Evolutionary conservation across 495 filamentous ascomycete species (phyloP), one percentile per base, ranked within the genome.

Genomic region (Venustampulla echinocandica): DNA sequence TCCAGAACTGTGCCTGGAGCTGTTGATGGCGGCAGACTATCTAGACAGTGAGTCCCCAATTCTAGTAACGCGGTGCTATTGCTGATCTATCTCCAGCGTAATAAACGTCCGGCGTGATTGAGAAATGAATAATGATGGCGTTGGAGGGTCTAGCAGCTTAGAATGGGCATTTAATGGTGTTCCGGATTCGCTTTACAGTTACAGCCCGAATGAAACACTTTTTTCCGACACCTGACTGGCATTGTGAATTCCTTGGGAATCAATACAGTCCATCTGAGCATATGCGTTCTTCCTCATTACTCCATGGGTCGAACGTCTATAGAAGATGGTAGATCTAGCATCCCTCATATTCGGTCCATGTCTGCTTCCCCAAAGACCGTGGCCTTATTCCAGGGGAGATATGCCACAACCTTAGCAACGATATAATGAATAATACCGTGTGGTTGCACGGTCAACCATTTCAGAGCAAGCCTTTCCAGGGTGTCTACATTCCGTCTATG

Each of bases 21-120:
- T 95, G 56, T 64, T 95, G 58, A 84, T 89, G 73, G 81, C 84
- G 20, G 80, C 86, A 34, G 82, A 96, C 69, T 90, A 78, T 69
- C 61, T 64, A 60, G 62, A 67, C 46, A 56, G 66, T 64, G 55
- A 62, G 64, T 43, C 38, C n/a, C n/a, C n/a, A n/a, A n/a, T n/a
- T n/a, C n/a, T n/a, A n/a, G 28, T 25, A 20, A 2, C 20, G 25
- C 10, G 28, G 3, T 17, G 10, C 30, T 37, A 44, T 11, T 13
- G 11, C n/a, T 10, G 13, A 25, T 17, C 50, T 52, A 37, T 18
- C 28, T 37, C 38, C 37, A 50, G 23, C 47, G 19, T 44, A 28
- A 24, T 14, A 6, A 33, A 55, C 1, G 34, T 24, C 15, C 46
- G 49, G 48, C 33, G 50, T 50, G 21, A 42, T 43, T 25, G 55